phyloP scores from a whole-genome alignment of 306 rosid genomes.

The Acacia crassicarpa region DNA sequence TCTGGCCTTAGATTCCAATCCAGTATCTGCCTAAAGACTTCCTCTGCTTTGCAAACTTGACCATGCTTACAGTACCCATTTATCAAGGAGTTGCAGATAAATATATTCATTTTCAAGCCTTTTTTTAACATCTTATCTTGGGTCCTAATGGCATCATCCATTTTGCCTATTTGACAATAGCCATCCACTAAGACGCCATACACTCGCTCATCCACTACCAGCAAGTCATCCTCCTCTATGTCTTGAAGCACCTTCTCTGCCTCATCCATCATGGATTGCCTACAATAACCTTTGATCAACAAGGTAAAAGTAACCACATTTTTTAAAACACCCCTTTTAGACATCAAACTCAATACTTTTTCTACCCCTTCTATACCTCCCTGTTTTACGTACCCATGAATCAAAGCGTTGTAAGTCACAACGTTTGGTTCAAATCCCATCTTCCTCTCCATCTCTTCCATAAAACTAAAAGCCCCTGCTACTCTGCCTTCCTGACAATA shows the following conservation, averaged over 20 bases:
- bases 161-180: conserved; percentile 63
- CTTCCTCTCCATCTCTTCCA: conserved; percentile 57
- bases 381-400: conserved; percentile 56
- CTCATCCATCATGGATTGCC: conserved; percentile 52
- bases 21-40: conserved; percentile 47
- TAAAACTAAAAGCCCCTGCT: conserved; percentile 40
- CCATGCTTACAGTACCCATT: conserved; percentile 69
- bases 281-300: conserved; percentile 68
- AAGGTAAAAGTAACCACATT: conserved; percentile 64
- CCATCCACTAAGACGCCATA: conserved; percentile 73
- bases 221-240: conserved; percentile 47
- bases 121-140: conserved; percentile 58
- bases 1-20: conserved; percentile 55
- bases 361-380: conserved; percentile 62
- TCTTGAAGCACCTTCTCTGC: conserved; percentile 61
- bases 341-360: conserved; percentile 56
- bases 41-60: conserved; percentile 48
- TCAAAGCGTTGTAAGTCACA: conserved; percentile 71
- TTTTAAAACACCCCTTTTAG: conserved; percentile 46
- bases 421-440: conserved; percentile 57
- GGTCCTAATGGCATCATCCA: conserved; percentile 73
- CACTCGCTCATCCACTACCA: conserved; percentile 58
- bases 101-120: conserved; percentile 61
- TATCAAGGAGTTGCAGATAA: conserved; percentile 75
- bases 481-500: conserved; percentile 62